A percentile compares a stretch with the other conserved stretches of the same genome.
These are phyloP conservation scores for Nemania abortiva DNA, from an alignment of 2,329 filamentous ascomycete genomes.

Conservation along the genomic window DNA sequence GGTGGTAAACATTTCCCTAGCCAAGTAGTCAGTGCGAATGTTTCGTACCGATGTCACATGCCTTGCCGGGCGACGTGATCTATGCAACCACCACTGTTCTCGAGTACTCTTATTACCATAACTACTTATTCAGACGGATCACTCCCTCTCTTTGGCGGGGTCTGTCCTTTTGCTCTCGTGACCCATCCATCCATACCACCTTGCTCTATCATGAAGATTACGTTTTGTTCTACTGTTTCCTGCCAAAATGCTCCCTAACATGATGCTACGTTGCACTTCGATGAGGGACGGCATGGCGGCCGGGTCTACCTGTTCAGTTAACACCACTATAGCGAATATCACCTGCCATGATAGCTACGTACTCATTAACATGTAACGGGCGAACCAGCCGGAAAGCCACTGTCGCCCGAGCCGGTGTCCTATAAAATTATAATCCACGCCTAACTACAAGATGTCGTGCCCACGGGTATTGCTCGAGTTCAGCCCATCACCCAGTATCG, in stretches of 20 bases:
- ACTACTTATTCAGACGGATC: slow-evolving; percentile 7
- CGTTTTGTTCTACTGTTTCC: background rate
- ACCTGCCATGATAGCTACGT: slow-evolving; percentile 26
- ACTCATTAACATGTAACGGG: slow-evolving; percentile 6
- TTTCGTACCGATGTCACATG: slow-evolving; percentile 36
- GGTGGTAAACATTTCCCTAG: slow-evolving; percentile 24
- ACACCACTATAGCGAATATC: slow-evolving; percentile 15
- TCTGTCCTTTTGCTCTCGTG: slow-evolving; percentile 9
- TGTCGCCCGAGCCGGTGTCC: background rate
- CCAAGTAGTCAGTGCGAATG: slow-evolving; percentile 13
- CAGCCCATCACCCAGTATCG: background rate
- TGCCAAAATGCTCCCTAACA: background rate
- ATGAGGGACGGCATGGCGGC: slow-evolving; percentile 8
- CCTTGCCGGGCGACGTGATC: slow-evolving; percentile 19
- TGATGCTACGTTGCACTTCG: slow-evolving; percentile 33
- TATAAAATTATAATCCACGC: slow-evolving; percentile 23
- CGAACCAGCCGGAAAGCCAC: background rate
- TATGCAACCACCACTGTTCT: slow-evolving; percentile 21
- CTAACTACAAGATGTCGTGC: background rate
- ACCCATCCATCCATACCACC: slow-evolving; percentile 17
- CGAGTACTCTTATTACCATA: slow-evolving; percentile 12
- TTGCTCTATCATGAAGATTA: slow-evolving; percentile 17
- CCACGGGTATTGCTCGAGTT: background rate
- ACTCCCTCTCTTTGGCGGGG: background rate
- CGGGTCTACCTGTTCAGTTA: slow-evolving; percentile 6